These are phyloP conservation scores for Niebla homalea DNA, from an alignment of 495 filamentous ascomycete genomes.

Conservation along the genomic window DNA sequence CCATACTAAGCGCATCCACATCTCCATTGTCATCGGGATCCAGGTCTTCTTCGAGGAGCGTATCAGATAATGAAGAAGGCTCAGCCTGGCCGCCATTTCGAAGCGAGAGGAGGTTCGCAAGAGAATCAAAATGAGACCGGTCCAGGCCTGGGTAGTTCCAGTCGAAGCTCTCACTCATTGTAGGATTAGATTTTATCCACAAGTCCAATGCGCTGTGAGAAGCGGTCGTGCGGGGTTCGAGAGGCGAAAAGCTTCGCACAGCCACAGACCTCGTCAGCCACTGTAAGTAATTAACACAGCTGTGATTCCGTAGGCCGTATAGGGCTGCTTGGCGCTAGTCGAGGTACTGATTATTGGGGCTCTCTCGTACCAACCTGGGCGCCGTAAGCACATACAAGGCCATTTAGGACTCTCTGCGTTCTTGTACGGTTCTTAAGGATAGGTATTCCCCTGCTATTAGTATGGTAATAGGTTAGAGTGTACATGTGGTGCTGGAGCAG, in stretches of 20 bases:
- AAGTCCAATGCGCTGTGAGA: constrained; percentile 8
- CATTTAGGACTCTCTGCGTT: too few species aligned
- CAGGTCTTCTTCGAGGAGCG: constrained; percentile 18
- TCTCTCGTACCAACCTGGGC: too few species aligned
- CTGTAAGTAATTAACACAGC: constrained; percentile 4
- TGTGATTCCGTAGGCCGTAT: constrained; percentile 6
- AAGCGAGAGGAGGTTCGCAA: constrained; percentile 22
- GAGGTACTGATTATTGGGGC: too few species aligned
- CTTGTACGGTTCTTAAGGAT: too few species aligned
- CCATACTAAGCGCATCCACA: constrained; percentile 13
- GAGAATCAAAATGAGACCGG: constrained; percentile 20
- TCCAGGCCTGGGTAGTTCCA: constrained; percentile 21
- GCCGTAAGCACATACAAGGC: too few species aligned
- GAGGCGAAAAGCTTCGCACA: constrained; percentile 6
- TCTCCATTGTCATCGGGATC: constrained; percentile 15
- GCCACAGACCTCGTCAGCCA: constrained; percentile 7
- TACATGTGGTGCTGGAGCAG: too few species aligned
- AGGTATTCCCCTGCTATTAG: too few species aligned
- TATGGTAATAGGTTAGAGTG: too few species aligned
- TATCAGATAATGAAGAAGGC: constrained; percentile 17
- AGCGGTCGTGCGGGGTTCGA: constrained; percentile 3
- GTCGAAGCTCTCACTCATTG: constrained; percentile 22
- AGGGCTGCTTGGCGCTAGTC: too few species aligned
- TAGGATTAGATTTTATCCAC: constrained; percentile 11
- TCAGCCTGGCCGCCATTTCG: constrained; percentile 22